Evolutionary conservation across 805 yeast species (phyloP).

Genomic region (Helenozyma rhizophorensis): DNA sequence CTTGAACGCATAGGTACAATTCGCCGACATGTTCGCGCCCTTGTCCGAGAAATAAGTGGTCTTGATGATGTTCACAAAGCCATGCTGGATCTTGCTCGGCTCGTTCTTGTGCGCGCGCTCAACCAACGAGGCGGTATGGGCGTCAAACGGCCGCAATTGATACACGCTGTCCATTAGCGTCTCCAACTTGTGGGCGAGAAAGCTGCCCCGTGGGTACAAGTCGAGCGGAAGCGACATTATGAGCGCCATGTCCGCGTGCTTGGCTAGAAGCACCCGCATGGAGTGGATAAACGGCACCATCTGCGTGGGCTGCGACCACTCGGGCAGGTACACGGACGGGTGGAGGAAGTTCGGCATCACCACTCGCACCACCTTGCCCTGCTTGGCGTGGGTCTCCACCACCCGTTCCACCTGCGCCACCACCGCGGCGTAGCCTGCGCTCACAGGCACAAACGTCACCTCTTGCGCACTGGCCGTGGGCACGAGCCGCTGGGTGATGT

Average conservation of each 20-base stretch:
- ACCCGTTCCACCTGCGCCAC: slow-evolving; percentile 41
- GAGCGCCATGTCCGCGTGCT: slow-evolving; percentile 45
- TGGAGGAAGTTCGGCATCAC: slow-evolving; percentile 74
- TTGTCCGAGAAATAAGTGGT: slow-evolving; percentile 67
- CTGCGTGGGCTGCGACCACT: slow-evolving; percentile 39
- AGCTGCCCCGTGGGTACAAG: slow-evolving; percentile 53
- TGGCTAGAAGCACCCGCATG: slow-evolving; percentile 50
- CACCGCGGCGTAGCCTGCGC: slow-evolving; percentile 15
- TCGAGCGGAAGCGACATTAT: slow-evolving; percentile 59
- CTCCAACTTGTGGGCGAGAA: slow-evolving; percentile 50
- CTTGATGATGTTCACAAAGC: slow-evolving; percentile 71
- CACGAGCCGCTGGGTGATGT: slow-evolving; percentile 63
- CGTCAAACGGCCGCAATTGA: slow-evolving; percentile 77
- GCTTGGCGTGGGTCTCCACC: slow-evolving; percentile 30
- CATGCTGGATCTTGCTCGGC: slow-evolving; percentile 79
- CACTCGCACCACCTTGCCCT: slow-evolving; percentile 53
- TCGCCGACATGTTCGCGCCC: slow-evolving; percentile 74
- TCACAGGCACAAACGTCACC: slow-evolving; percentile 48
- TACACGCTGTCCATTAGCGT: slow-evolving; percentile 61
- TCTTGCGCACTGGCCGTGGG: slow-evolving; percentile 68
- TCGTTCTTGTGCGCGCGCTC: slow-evolving; percentile 68
- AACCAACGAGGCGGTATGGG: slow-evolving; percentile 59
- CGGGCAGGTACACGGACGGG: slow-evolving; percentile 67
- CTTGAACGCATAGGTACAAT: slow-evolving; percentile 79
- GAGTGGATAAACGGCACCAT: slow-evolving; percentile 60